These are phyloP conservation scores for Xylaria palmicola DNA, from an alignment of 495 filamentous ascomycete genomes.

Conservation along the genomic window DNA sequence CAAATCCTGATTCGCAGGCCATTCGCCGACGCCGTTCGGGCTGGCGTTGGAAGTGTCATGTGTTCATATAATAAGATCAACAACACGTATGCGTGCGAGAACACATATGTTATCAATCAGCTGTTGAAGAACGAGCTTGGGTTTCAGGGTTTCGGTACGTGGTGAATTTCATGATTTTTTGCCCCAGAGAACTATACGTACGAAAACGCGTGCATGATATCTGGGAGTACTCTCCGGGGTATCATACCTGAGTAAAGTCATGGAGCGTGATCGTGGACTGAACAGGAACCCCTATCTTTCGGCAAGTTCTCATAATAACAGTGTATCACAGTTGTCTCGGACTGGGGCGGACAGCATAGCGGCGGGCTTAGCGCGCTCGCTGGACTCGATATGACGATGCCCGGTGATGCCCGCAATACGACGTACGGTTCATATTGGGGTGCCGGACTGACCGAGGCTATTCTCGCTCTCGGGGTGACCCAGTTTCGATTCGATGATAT, in stretches of 20 bases:
- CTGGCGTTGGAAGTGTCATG: constrained; percentile 62
- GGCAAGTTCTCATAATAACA: too few relatives aligned
- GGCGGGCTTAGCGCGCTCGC: constrained; percentile 76
- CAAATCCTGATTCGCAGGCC: constrained; percentile 50
- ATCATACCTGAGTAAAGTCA: too few relatives aligned
- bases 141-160: constrained; percentile 57
- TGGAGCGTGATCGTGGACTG: too few relatives aligned
- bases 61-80: constrained; percentile 61
- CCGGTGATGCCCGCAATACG: constrained; percentile 67
- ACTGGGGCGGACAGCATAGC: constrained; percentile 87
- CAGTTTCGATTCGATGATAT: constrained; percentile 86
- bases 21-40: constrained; percentile 62
- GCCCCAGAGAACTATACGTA: too few relatives aligned
- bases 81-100: constrained; percentile 43
- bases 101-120: constrained; percentile 46
- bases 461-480: constrained; percentile 72
- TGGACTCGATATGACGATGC: constrained; percentile 94
- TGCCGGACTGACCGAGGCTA: constrained; percentile 67
- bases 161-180: constrained; percentile 32
- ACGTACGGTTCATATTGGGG: constrained; percentile 76
- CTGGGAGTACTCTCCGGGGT: too few relatives aligned
- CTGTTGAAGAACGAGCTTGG: constrained; percentile 54
- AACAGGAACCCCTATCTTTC: too few relatives aligned
- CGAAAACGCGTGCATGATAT: too few relatives aligned
- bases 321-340: constrained; percentile 60